Conservation (phyloP, 768 basidiomycete species). For the Russula sp. region DNA sequence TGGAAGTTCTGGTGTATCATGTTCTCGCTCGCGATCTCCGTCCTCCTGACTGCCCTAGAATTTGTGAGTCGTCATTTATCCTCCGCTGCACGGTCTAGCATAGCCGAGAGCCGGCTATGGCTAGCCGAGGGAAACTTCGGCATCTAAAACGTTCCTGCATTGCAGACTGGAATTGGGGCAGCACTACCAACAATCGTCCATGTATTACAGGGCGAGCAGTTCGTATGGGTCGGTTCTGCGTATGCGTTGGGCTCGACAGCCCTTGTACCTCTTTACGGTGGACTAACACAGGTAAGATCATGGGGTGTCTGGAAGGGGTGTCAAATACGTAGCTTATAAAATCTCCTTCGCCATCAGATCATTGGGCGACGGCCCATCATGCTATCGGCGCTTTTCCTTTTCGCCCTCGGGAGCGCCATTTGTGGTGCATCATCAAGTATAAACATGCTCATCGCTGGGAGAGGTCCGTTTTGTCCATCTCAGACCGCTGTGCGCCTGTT, state of each 20-base stretch:
- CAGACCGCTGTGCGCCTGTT: neutral
- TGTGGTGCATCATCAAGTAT: conserved; percentile 30
- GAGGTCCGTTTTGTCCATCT: conserved; percentile 16
- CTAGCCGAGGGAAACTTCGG: too few relatives aligned
- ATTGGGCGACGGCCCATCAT: conserved; percentile 28
- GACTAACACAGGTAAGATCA: conserved; percentile 19
- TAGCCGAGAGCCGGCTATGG: too few relatives aligned
- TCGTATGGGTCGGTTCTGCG: conserved; percentile 24
- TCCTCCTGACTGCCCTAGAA: too few relatives aligned
- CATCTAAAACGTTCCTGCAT: neutral
- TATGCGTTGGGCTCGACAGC: conserved; percentile 26
- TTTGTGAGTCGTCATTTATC: too few relatives aligned
- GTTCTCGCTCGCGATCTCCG: too few relatives aligned
- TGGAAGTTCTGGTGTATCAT: too few relatives aligned
- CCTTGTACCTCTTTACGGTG: conserved; percentile 25
- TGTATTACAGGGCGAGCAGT: conserved; percentile 24
- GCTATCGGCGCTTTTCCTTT: conserved; percentile 23
- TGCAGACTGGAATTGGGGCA: conserved; percentile 21
- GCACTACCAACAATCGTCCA: conserved; percentile 28
- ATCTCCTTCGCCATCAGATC: conserved; percentile 10
- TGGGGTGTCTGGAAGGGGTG: neutral
- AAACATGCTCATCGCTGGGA: conserved; percentile 30
- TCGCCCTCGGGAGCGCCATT: conserved; percentile 30
- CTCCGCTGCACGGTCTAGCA: too few relatives aligned
- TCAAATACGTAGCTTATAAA: neutral